Percentiles rank a stretch among this genome's conserved stretches.
Evolutionary conservation across 2,329 filamentous ascomycete genomes (phyloP).

Genomic region (Boeremia exigua): DNA sequence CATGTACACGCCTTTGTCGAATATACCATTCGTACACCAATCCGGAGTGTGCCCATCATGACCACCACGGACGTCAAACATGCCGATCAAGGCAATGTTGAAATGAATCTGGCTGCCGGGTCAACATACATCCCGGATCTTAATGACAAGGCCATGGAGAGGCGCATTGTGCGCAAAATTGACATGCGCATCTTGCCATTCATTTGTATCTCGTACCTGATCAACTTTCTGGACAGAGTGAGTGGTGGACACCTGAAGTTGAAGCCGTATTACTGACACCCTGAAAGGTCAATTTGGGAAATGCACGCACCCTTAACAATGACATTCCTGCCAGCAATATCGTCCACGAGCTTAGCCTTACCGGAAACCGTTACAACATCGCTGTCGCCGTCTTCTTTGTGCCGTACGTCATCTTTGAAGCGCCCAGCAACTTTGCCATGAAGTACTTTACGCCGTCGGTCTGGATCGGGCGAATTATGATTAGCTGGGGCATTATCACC

Average conservation of each 20-base stretch:
- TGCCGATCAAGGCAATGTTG: slow-evolving; percentile 13
- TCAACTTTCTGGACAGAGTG: slow-evolving; percentile 28
- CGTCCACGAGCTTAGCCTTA: slow-evolving; percentile 23
- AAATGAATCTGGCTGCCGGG: slow-evolving; percentile 16
- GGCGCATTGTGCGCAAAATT: slow-evolving; percentile 28
- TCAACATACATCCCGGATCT: slow-evolving; percentile 22
- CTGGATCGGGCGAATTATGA: slow-evolving; percentile 67
- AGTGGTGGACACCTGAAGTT: not conserved
- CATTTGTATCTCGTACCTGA: slow-evolving; percentile 30
- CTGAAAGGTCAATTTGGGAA: slow-evolving; percentile 28
- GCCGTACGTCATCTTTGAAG: slow-evolving; percentile 65
- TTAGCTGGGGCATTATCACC: slow-evolving; percentile 71
- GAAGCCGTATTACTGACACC: not conserved
- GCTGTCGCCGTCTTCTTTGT: slow-evolving; percentile 47
- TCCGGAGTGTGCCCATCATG: slow-evolving; percentile 2
- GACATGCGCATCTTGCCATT: slow-evolving; percentile 27
- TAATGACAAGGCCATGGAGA: slow-evolving; percentile 30
- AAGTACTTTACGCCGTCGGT: slow-evolving; percentile 43
- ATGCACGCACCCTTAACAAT: slow-evolving; percentile 31
- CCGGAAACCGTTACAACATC: slow-evolving; percentile 26
- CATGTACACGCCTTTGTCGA: not conserved
- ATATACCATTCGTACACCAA: not conserved
- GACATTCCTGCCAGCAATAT: slow-evolving; percentile 24
- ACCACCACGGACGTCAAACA: slow-evolving; percentile 7
- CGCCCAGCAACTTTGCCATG: slow-evolving; percentile 61